These are phyloP conservation scores for Rubus idaeus DNA, from an alignment of 306 rosid genomes.

Conservation along the genomic window DNA sequence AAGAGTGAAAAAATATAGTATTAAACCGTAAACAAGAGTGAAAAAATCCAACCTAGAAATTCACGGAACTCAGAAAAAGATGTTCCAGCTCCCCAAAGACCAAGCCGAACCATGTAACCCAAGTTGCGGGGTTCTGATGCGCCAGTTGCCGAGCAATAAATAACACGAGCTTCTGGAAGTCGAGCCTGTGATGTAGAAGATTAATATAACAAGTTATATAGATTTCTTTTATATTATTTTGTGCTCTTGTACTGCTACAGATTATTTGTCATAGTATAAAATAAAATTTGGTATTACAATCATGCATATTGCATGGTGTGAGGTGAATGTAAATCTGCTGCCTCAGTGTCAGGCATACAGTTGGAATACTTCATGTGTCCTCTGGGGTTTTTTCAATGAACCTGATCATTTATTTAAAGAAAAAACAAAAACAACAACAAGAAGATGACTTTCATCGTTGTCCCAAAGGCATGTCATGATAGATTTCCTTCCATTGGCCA, in stretches of 20 bases:
- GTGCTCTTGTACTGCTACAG: not conserved
- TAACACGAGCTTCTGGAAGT: constrained; percentile 84
- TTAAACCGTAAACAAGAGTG: not conserved
- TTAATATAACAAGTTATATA: constrained; percentile 21
- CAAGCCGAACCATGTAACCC: constrained; percentile 99
- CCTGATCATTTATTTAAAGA: too few species aligned
- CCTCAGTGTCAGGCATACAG: not conserved
- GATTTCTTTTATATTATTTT: not conserved
- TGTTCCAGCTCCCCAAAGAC: constrained; percentile 98
- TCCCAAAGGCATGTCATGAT: not conserved
- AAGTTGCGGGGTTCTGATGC: constrained; percentile 98
- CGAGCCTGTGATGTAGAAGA: constrained; percentile 56
- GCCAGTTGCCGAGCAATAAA: constrained; percentile 98
- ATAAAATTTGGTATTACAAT: not conserved
- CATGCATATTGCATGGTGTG: not conserved
- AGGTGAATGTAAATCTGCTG: not conserved
- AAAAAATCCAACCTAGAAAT: constrained; percentile 69
- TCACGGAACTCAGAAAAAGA: constrained; percentile 81
- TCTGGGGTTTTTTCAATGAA: not conserved
- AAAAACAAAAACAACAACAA: not conserved
- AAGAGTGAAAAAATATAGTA: not conserved
- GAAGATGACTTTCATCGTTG: not conserved
- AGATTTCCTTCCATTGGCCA: not conserved
- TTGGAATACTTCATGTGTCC: not conserved
- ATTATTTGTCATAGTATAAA: not conserved